Percentiles rank a stretch among this genome's conserved stretches.
Conservation (phyloP, 352 stramenopile species). For the Globisporangium takayamanum region DNA sequence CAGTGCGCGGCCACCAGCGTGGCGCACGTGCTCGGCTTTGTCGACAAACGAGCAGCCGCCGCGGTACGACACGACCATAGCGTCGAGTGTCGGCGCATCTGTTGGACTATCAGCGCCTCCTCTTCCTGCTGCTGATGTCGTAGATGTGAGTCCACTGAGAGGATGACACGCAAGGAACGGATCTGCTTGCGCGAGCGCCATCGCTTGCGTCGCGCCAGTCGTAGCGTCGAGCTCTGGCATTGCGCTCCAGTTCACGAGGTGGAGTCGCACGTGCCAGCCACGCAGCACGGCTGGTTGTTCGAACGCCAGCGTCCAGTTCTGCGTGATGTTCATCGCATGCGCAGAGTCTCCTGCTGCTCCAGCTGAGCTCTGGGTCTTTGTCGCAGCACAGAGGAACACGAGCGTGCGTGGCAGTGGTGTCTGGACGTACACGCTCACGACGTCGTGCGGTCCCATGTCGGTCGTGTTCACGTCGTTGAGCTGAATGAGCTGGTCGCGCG, state of each 20-base stretch:
- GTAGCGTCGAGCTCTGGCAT: slow-evolving; percentile 18
- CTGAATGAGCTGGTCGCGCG: slow-evolving; percentile 51
- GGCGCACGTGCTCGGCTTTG: slow-evolving; percentile 35
- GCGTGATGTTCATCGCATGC: background rate
- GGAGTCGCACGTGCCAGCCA: slow-evolving; percentile 45
- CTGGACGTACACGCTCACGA: slow-evolving; percentile 45
- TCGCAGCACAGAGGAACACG: slow-evolving; percentile 35
- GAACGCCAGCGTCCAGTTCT: slow-evolving; percentile 59
- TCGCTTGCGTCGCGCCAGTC: slow-evolving; percentile 3
- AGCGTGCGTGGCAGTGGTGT: slow-evolving; percentile 36
- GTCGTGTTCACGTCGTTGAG: slow-evolving; percentile 66
- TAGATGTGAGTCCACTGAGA: slow-evolving; percentile 2
- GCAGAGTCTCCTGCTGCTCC: background rate
- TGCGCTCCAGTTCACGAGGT: slow-evolving; percentile 53
- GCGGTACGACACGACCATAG: slow-evolving; percentile 42
- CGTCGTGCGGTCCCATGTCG: slow-evolving; percentile 38
- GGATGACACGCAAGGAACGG: slow-evolving; percentile 39
- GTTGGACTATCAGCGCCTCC: background rate
- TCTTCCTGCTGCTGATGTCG: too few species aligned
- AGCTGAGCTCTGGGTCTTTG: slow-evolving; percentile 5
- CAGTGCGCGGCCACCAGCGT: slow-evolving; percentile 29
- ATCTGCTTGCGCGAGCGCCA: slow-evolving; percentile 25
- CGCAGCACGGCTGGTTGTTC: slow-evolving; percentile 31
- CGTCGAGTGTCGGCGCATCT: background rate
- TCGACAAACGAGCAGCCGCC: slow-evolving; percentile 63